A percentile compares a stretch with the other conserved stretches of the same genome.
Evolutionary conservation across 2,329 filamentous ascomycete species (phyloP).

Genomic region (Canariomyces notabilis): DNA sequence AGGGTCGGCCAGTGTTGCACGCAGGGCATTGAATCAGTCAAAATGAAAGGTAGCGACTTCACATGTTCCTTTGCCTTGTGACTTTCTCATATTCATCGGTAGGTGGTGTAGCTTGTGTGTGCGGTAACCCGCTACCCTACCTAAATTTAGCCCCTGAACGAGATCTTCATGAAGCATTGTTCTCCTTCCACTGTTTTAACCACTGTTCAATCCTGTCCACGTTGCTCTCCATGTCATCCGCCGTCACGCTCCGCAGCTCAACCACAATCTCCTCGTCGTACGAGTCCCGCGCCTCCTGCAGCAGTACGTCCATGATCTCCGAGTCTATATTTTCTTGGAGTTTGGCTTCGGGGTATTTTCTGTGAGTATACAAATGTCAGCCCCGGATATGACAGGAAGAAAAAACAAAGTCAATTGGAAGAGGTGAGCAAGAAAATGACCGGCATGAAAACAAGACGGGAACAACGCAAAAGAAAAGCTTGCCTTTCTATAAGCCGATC

Average conservation of each 20-base stretch:
- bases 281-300: slow-evolving; percentile 82
- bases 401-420: no score
- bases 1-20: no score
- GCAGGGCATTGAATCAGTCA: no score
- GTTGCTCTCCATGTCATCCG: slow-evolving; percentile 84
- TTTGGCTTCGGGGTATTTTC: slow-evolving; percentile 79
- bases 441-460: no score
- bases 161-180: slow-evolving; percentile 31
- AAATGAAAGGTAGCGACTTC: no score
- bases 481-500: slow-evolving; percentile 75
- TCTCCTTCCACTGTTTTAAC: slow-evolving; percentile 75
- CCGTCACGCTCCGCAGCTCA: slow-evolving; percentile 75
- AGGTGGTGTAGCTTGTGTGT: no score
- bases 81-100: no score
- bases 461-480: neutral
- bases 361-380: slow-evolving; percentile 31
- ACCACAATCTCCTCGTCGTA: slow-evolving; percentile 87
- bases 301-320: slow-evolving; percentile 93
- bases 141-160: neutral
- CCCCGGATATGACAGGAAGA: no score
- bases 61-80: no score
- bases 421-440: no score
- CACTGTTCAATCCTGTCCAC: slow-evolving; percentile 77
- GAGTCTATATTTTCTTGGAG: slow-evolving; percentile 94
- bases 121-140: no score